Evolutionary conservation across 2,329 filamentous ascomycete species (phyloP).

Genomic region (Aureobasidium lini): DNA sequence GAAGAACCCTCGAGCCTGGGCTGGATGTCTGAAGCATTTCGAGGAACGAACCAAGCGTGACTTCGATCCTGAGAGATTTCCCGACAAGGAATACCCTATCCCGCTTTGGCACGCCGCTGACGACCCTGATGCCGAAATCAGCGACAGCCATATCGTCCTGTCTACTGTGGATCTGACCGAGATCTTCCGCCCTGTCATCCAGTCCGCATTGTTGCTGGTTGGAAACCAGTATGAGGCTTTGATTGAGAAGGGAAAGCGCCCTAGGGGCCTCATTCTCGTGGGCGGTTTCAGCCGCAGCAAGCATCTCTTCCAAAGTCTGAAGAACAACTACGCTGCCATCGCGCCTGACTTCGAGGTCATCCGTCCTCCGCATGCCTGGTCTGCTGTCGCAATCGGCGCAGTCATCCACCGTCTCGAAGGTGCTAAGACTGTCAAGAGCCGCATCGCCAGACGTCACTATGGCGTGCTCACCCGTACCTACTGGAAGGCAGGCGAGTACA

Average conservation of each 20-base stretch:
- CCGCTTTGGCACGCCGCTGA: constrained; percentile 23
- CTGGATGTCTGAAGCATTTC: constrained; percentile 64
- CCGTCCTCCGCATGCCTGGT: constrained; percentile 70
- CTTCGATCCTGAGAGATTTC: constrained; percentile 46
- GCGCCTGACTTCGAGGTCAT: constrained; percentile 56
- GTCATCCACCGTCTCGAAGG: constrained; percentile 69
- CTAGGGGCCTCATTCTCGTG: constrained; percentile 66
- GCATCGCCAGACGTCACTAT: constrained; percentile 12
- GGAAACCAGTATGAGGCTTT: constrained; percentile 39
- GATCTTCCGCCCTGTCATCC: constrained; percentile 57
- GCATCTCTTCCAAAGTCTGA: constrained; percentile 64
- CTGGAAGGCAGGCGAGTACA: constrained; percentile 69
- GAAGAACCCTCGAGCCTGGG: constrained; percentile 73
- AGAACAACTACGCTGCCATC: constrained; percentile 54
- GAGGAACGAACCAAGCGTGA: constrained; percentile 81
- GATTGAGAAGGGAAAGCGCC: constrained; percentile 30
- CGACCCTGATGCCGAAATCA: constrained; percentile 65
- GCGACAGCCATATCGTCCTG: constrained; percentile 71
- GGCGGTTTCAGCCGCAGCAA: constrained; percentile 70
- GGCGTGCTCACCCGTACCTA: not conserved
- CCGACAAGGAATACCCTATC: constrained; percentile 28
- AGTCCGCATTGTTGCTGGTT: constrained; percentile 36
- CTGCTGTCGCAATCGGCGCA: constrained; percentile 68
- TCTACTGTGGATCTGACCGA: constrained; percentile 59
- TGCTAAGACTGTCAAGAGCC: constrained; percentile 32